Evolutionary conservation across 2,329 filamentous ascomycete species (phyloP).

Genomic region (Cladosporium sp.): DNA sequence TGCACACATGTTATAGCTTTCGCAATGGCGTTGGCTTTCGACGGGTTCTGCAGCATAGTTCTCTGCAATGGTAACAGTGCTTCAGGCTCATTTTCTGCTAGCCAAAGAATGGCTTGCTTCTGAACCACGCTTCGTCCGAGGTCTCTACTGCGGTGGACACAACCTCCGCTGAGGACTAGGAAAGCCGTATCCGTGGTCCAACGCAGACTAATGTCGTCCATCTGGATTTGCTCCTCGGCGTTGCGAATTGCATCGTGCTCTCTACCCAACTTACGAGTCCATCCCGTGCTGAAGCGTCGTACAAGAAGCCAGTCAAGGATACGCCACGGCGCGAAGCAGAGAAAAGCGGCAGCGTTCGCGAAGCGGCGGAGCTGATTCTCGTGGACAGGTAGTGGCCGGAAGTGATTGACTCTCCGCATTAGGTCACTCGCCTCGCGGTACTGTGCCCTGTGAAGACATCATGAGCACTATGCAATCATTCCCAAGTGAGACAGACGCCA

Average conservation of each 20-base stretch:
- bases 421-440: not conserved
- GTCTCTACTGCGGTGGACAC: not conserved
- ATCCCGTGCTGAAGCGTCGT: not conserved
- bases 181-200: not conserved
- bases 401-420: not conserved
- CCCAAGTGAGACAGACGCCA: not conserved
- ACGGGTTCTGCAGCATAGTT: not conserved
- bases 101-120: not conserved
- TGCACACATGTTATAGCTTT: conserved; percentile 17
- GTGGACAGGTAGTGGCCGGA: not conserved
- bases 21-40: conserved; percentile 15
- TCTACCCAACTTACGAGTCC: too few species aligned
- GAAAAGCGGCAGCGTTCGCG: not conserved
- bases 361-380: not conserved
- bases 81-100: not conserved
- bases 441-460: not conserved
- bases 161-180: not conserved
- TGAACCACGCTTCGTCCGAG: not conserved
- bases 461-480: not conserved
- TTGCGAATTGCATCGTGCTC: not conserved
- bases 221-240: not conserved
- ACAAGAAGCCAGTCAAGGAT: not conserved
- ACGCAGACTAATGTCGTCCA: not conserved
- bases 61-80: not conserved
- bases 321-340: not conserved